phyloP scores from a whole-genome alignment of 345 rosid species.

The Euclidium syriacum region DNA sequence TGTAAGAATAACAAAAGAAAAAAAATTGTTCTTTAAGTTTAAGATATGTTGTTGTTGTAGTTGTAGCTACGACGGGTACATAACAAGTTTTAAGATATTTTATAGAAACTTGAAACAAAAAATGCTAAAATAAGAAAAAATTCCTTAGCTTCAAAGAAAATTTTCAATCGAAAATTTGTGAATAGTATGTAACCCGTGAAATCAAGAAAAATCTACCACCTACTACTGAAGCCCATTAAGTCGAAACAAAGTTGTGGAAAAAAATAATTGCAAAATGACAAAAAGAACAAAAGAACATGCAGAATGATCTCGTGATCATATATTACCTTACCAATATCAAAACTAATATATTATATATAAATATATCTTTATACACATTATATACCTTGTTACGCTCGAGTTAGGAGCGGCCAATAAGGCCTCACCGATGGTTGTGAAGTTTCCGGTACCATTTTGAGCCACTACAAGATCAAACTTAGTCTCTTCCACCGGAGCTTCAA shows the following conservation, averaged over 20 bases:
- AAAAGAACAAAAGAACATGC: background rate
- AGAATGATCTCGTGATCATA: background rate
- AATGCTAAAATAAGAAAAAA: background rate
- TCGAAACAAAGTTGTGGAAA: background rate
- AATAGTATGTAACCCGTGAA: too few species aligned
- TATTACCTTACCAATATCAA: background rate
- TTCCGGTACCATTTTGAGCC: constrained; percentile 69
- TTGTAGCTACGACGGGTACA: background rate
- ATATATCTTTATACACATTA: too few species aligned
- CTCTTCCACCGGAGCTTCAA: constrained; percentile 37
- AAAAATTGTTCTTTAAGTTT: background rate
- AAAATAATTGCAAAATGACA: background rate
- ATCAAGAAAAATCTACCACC: too few species aligned
- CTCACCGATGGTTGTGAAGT: constrained; percentile 51
- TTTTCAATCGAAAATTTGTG: background rate
- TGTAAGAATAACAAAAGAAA: background rate
- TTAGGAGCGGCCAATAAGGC: constrained; percentile 76
- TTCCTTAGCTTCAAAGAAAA: background rate
- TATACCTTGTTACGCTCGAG: constrained; percentile 59
- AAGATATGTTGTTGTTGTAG: background rate
- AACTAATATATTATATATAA: background rate
- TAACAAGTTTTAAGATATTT: background rate
- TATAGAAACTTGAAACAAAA: background rate
- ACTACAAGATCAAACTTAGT: constrained; percentile 48
- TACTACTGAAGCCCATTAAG: too few species aligned